Base-by-base conservation (phyloP, 495 filamentous ascomycete genomes). In the Xylaria scruposa region DNA sequence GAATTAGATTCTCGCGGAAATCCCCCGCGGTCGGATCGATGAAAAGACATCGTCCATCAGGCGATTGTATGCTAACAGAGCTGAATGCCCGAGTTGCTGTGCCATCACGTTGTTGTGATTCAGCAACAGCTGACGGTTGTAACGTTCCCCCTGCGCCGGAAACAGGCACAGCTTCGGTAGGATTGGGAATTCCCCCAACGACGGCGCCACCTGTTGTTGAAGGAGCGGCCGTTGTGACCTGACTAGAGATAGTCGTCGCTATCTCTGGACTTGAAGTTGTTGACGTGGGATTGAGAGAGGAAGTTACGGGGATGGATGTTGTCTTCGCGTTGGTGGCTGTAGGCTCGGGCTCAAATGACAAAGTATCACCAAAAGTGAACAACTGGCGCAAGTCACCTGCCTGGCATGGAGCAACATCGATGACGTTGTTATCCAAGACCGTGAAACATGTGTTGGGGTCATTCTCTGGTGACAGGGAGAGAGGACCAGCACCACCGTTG, bases 1-100 rank as follows among this genome's bases (percentile, higher is more conserved):
- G 86, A 54, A 88, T 87, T 53, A 88, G 72, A 69, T 88, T 88
- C 76, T 88, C 78, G 1, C 86, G 82, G 78, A 88, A 88, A 53
- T 88, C 86, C 26, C 86, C 86, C 2, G 85, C 86, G 0, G 83
- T 86, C 1, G 86, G 84, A 64, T 88, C 82, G 68, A 88, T 75
- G 63, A 84, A 88, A 44, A 88, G 79, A 61, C 86, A 88, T 53
- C 85, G 77, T 7, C 86, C 86, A 61, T 86, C 81, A 0, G 85
- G 80, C 3, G 83, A 81, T 44, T 85, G 78, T 76, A 88, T 84
- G 49, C 78, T 78, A 21, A 84, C 83, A 44, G 76, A 76, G n/a
- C 71, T 77, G 70, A 88, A 85, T 47, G 85, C 83, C 3, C 84
- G 81, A 19, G 78, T 84, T 0, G 86, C 86, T 4, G 83, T 84